Evolutionary conservation across 306 rosid genomes (phyloP).

Genomic region (Quercus aquifolioides): DNA sequence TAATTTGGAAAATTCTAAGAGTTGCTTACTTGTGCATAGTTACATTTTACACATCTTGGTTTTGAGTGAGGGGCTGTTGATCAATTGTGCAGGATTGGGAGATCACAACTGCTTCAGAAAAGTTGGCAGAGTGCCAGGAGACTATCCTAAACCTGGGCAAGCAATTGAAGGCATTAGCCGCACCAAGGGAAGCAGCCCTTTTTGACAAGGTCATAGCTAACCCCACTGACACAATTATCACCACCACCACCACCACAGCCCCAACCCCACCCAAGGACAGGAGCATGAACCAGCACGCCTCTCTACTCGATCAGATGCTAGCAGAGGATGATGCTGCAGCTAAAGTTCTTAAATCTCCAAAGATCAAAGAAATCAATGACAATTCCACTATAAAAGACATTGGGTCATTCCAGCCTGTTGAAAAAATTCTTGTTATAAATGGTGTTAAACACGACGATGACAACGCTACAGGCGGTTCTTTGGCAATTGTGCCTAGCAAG

Average conservation of each 20-base stretch:
- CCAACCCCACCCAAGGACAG: slow-evolving; percentile 23
- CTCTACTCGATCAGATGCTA: slow-evolving; percentile 72
- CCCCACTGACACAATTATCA: slow-evolving; percentile 24
- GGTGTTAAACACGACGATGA: slow-evolving; percentile 33
- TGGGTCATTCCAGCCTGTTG: slow-evolving; percentile 21
- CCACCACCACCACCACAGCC: neutral
- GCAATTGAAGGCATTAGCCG: slow-evolving; percentile 84
- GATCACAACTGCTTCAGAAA: slow-evolving; percentile 86
- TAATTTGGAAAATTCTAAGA: neutral
- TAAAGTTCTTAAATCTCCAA: slow-evolving; percentile 12
- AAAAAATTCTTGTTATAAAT: slow-evolving; percentile 40
- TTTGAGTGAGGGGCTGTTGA: slow-evolving; percentile 7
- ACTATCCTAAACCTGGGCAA: slow-evolving; percentile 83
- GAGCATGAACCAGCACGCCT: slow-evolving; percentile 38
- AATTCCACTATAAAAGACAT: slow-evolving; percentile 30
- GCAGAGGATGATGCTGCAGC: slow-evolving; percentile 57
- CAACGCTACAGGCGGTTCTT: slow-evolving; percentile 29
- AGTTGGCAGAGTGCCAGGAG: slow-evolving; percentile 96
- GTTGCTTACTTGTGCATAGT: neutral
- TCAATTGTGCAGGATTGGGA: slow-evolving; percentile 70
- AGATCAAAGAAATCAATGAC: slow-evolving; percentile 30
- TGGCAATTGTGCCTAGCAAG: slow-evolving; percentile 69
- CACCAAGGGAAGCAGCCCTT: slow-evolving; percentile 61
- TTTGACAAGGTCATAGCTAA: slow-evolving; percentile 51
- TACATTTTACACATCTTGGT: neutral